A percentile compares a stretch with the other conserved stretches of the same genome.
Evolutionary conservation across 2,329 filamentous ascomycete species (phyloP).

Genomic region (Trichoderma brevicompactum): DNA sequence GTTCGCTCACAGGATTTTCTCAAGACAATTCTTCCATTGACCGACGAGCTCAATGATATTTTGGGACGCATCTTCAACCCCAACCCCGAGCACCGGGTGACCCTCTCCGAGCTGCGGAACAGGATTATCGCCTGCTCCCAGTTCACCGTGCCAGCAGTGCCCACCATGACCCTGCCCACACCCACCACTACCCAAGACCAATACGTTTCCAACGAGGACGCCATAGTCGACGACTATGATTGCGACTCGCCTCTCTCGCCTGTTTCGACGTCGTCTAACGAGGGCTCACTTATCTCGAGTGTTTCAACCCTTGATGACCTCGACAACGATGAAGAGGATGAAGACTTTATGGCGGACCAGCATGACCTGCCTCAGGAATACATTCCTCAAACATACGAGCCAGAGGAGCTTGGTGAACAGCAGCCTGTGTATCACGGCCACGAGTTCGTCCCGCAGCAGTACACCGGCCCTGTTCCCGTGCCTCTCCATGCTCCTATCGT

Average conservation of each 20-base stretch:
- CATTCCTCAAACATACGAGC: conserved; percentile 50
- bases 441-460: conserved; percentile 54
- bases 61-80: conserved; percentile 85
- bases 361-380: conserved; percentile 48
- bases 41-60: conserved; percentile 86
- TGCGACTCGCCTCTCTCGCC: conserved; percentile 56
- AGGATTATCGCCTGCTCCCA: conserved; percentile 75
- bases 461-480: conserved; percentile 45
- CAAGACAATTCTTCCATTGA: conserved; percentile 88
- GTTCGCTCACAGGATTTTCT: conserved; percentile 84
- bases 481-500: conserved; percentile 35
- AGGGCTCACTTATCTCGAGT: conserved; percentile 60
- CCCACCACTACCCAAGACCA: conserved; percentile 51
- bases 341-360: conserved; percentile 52
- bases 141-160: conserved; percentile 63
- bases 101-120: conserved; percentile 75
- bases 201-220: conserved; percentile 56
- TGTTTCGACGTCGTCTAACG: conserved; percentile 56
- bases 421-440: conserved; percentile 47
- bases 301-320: conserved; percentile 57
- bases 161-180: conserved; percentile 43
- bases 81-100: conserved; percentile 81
- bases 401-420: conserved; percentile 50
- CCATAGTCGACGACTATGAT: conserved; percentile 50
- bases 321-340: conserved; percentile 38